Conservation (phyloP, 768 basidiomycete genomes). For the Tricholoma flavovirens region DNA sequence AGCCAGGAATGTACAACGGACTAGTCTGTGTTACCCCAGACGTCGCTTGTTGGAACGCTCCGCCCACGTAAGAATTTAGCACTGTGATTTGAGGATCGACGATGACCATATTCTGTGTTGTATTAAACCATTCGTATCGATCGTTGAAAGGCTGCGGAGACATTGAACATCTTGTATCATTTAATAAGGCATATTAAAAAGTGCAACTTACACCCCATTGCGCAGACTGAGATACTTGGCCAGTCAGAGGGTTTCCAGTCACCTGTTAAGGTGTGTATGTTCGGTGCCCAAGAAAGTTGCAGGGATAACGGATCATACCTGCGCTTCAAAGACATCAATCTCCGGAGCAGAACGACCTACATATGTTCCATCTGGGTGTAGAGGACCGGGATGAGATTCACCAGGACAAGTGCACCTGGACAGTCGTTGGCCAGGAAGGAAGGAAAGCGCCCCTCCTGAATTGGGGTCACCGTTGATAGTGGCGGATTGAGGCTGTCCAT, state of each 20-base stretch:
- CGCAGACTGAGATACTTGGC: constrained; percentile 75
- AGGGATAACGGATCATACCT: constrained; percentile 31
- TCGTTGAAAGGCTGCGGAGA: constrained; percentile 65
- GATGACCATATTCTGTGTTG: constrained; percentile 52
- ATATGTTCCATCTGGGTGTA: constrained; percentile 69
- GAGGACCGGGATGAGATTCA: constrained; percentile 85
- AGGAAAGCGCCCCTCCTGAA: constrained; percentile 58
- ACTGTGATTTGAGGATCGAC: constrained; percentile 41
- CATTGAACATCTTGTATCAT: background rate
- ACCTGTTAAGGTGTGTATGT: constrained; percentile 14
- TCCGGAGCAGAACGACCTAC: constrained; percentile 83
- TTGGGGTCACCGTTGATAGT: constrained; percentile 52
- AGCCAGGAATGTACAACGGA: constrained; percentile 21
- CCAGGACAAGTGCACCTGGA: constrained; percentile 85
- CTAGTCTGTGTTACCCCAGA: constrained; percentile 62
- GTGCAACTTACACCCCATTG: constrained; percentile 65
- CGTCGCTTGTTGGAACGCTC: constrained; percentile 77
- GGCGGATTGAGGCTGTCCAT: constrained; percentile 59
- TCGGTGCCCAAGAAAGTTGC: background rate
- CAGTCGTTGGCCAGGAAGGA: constrained; percentile 81
- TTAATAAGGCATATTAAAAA: too few relatives aligned
- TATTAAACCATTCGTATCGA: constrained; percentile 65
- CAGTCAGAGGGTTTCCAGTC: constrained; percentile 29
- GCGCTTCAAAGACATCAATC: constrained; percentile 87
- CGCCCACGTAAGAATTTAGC: constrained; percentile 68